Base-by-base conservation (phyloP, 352 stramenopile genomes). In the Globisporangium carolinianum region DNA sequence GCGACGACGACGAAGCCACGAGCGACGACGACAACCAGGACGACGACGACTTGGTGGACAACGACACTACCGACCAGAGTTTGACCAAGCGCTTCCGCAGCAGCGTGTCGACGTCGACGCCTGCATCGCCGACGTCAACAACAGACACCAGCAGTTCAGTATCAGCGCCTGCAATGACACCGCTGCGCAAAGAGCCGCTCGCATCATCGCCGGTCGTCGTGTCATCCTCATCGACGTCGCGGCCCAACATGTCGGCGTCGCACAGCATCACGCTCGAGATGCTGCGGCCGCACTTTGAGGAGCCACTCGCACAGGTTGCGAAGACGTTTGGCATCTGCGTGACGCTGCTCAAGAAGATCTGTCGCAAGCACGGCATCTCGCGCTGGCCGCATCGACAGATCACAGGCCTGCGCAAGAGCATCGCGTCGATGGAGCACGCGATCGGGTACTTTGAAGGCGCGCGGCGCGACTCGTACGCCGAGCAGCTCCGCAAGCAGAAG, bases 291-390 rank as follows among this genome's bases (percentile, higher is more conserved):
- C 78, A 94, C 63, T 94, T 94, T 65, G 85, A 94, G 66, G 78
- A 90, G 63, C 85, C 85, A 14, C 62, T 94, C 43, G 81, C 79
- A 35, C 80, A 90, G 52, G 83, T 94, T 43, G 83, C 83, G 0
- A 72, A 87, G 56, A 57, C 52, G 36, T 92, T 94, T 58, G 79
- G 85, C 15, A 91, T 94, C 61, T 93, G 85, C 53, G 79, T 89
- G 14, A 94, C 85, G 35, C 62, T 94, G 32, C 70, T 94, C 11
- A 94, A 93, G 72, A 93, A 93, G 54, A 90, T 92, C 58, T 94
- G 85, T 62, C 71, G 85, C 32, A 79, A 84, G 51, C 76, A 91
- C 48, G 79, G 83, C 32, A 87, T 94, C 51, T 74, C 80, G 1
- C 81, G 83, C 12, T 94, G 85, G 85, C 85, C 85, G 18, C 82